Conservation (phyloP, 2,329 filamentous ascomycete genomes). For the Fusarium sambucinum region DNA sequence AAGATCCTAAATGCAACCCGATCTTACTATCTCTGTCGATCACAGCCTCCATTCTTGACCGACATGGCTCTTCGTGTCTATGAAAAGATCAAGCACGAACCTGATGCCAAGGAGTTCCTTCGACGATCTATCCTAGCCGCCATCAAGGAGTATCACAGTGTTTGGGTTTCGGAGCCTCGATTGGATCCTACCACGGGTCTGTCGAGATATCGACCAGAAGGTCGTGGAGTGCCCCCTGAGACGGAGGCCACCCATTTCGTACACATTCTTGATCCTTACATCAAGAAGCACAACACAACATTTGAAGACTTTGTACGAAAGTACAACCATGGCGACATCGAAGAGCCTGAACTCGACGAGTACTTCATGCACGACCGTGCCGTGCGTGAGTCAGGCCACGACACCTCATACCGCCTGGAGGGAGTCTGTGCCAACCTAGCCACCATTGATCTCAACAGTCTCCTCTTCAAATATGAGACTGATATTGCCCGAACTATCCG, state of each 20-base stretch:
- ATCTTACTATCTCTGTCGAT: slow-evolving; percentile 93
- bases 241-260: slow-evolving; percentile 89
- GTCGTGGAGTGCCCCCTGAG: slow-evolving; percentile 88
- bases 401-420: slow-evolving; percentile 94
- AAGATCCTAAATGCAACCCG: slow-evolving; percentile 98
- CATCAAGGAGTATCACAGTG: slow-evolving; percentile 95
- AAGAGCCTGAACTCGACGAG: slow-evolving; percentile 89
- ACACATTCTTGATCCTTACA: slow-evolving; percentile 84
- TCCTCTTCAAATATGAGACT: slow-evolving; percentile 96
- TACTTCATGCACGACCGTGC: slow-evolving; percentile 98
- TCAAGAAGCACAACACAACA: slow-evolving; percentile 83
- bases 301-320: slow-evolving; percentile 88
- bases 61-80: slow-evolving; percentile 97
- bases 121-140: slow-evolving; percentile 84
- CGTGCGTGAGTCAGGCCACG: slow-evolving; percentile 95
- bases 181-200: slow-evolving; percentile 82
- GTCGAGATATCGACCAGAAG: slow-evolving; percentile 86
- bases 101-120: slow-evolving; percentile 84
- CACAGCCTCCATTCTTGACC: slow-evolving; percentile 95
- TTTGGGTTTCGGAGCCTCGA: slow-evolving; percentile 85
- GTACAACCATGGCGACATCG: slow-evolving; percentile 83
- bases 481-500: slow-evolving; percentile 92
- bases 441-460: slow-evolving; percentile 93
- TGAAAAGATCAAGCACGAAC: slow-evolving; percentile 90
- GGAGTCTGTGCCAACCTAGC: slow-evolving; percentile 88